A percentile compares a stretch with the other conserved stretches of the same genome.
Evolutionary conservation across 2,329 filamentous ascomycete genomes (phyloP).

Genomic region (Ophiostoma piceae): DNA sequence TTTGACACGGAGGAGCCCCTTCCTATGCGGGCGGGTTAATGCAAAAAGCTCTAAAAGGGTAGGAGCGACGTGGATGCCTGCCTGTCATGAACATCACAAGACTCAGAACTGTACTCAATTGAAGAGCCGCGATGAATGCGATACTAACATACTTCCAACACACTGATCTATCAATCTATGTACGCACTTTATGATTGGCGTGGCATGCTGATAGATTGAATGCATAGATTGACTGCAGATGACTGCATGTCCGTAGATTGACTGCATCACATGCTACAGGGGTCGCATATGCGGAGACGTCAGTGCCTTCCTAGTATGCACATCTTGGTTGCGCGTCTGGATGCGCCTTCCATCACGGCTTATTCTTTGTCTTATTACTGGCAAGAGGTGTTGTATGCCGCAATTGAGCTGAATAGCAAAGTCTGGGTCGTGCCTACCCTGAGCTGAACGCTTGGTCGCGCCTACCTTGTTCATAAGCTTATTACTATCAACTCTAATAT

Average conservation of each 20-base stretch:
- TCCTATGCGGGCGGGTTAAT: conserved; percentile 19
- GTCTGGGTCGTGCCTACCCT: not conserved
- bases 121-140: not conserved
- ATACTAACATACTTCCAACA: not conserved
- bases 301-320: conserved; percentile 5
- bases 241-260: not conserved
- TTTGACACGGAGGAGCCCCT: conserved; percentile 18
- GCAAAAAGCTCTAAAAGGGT: conserved; percentile 7
- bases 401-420: not conserved
- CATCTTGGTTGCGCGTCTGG: not conserved
- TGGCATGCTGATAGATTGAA: not conserved
- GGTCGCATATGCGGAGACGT: conserved; percentile 13
- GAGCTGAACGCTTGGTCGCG: not conserved
- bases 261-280: conserved; percentile 9
- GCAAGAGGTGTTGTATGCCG: not conserved
- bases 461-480: not conserved
- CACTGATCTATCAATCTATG: not conserved
- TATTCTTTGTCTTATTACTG: not conserved
- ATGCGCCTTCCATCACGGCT: not conserved
- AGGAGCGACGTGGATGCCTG: conserved; percentile 8
- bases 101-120: not conserved
- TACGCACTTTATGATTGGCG: conserved; percentile 1
- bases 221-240: conserved; percentile 12
- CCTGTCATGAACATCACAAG: not conserved
- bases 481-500: not conserved